Evolutionary conservation across 2,329 filamentous ascomycete genomes (phyloP).

Genomic region (Calonectria ilicicola): DNA sequence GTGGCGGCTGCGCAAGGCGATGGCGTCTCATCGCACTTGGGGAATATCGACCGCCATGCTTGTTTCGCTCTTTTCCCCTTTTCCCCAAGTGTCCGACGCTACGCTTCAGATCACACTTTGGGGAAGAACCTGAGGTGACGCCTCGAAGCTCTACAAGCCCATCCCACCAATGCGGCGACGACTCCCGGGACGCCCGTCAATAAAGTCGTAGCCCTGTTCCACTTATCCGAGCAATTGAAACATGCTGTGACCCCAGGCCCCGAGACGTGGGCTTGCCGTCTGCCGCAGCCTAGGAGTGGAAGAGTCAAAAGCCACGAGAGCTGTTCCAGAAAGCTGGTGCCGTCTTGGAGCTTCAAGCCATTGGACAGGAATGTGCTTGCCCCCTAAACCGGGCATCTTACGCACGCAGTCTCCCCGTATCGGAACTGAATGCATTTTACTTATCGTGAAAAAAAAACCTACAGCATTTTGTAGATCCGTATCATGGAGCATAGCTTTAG

Average conservation of each 20-base stretch:
- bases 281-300: neutral
- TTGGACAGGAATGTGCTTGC: neutral
- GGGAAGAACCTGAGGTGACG: neutral
- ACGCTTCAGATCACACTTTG: neutral
- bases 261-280: neutral
- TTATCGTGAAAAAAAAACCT: neutral
- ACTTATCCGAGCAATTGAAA: constrained; percentile 17
- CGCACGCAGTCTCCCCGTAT: neutral
- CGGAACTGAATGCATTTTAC: neutral
- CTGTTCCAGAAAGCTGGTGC: neutral
- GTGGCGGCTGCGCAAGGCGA: neutral
- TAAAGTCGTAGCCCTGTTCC: constrained; percentile 6
- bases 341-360: neutral
- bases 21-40: neutral
- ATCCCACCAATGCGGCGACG: neutral
- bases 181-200: neutral
- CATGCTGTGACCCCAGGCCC: neutral
- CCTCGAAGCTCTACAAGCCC: neutral
- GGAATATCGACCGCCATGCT: neutral
- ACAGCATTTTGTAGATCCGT: neutral
- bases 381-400: neutral
- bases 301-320: neutral
- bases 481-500: neutral
- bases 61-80: neutral
- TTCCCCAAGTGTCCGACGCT: neutral